Conservation (phyloP, 345 rosid genomes). For the Citrus medica region DNA sequence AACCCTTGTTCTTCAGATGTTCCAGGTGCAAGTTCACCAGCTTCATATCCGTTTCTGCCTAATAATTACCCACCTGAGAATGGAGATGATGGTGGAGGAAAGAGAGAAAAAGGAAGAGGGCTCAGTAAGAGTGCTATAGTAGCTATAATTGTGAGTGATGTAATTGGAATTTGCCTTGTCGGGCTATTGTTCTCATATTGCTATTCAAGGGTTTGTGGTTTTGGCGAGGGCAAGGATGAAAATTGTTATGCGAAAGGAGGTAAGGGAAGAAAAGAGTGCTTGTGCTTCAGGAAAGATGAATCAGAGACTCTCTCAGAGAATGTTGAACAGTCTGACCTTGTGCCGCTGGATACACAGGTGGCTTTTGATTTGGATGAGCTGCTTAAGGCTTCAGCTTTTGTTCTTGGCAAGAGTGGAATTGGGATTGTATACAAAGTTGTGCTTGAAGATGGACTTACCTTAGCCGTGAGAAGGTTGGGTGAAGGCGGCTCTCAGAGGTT, state of each 20-base stretch:
- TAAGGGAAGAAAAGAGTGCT: slow-evolving; percentile 54
- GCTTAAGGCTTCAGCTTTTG: slow-evolving; percentile 95
- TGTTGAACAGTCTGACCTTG: slow-evolving; percentile 77
- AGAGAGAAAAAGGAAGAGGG: slow-evolving; percentile 46
- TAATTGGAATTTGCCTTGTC: slow-evolving; percentile 78
- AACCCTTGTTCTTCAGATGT: slow-evolving; percentile 56
- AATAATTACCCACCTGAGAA: slow-evolving; percentile 45
- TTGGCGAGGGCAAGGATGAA: slow-evolving; percentile 35
- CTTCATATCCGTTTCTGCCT: slow-evolving; percentile 74
- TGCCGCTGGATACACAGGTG: slow-evolving; percentile 70
- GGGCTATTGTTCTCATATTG: slow-evolving; percentile 87
- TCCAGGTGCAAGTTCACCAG: slow-evolving; percentile 43
- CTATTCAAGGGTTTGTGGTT: slow-evolving; percentile 57
- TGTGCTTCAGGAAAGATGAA: slow-evolving; percentile 80
- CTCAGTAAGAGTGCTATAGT: slow-evolving; percentile 59
- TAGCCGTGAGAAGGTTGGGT: slow-evolving; percentile 88
- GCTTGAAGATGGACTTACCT: slow-evolving; percentile 80
- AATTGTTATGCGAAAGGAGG: slow-evolving; percentile 50
- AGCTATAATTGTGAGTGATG: slow-evolving; percentile 75
- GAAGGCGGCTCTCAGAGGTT: slow-evolving; percentile 97
- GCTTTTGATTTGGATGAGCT: slow-evolving; percentile 88
- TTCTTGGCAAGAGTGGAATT: slow-evolving; percentile 91
- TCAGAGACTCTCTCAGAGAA: slow-evolving; percentile 74
- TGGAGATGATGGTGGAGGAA: slow-evolving; percentile 28
- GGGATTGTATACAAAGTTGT: slow-evolving; percentile 98